phyloP scores from a whole-genome alignment of 164 flowering plant species.

The Dillenia turbinata region DNA sequence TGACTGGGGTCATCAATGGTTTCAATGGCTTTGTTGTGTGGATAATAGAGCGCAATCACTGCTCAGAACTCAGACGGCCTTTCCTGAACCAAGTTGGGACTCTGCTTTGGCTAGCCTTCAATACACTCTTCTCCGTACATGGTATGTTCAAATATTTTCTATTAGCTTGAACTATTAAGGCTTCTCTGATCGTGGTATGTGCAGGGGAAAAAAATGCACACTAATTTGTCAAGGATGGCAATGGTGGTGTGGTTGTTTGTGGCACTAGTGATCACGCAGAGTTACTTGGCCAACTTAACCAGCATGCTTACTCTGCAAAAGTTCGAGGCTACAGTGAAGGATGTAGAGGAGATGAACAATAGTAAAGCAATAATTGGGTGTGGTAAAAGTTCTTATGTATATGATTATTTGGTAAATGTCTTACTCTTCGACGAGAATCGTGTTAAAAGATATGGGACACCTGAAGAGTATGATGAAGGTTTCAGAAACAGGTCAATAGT shows the following conservation, averaged over 20 bases:
- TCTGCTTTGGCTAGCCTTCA: no score
- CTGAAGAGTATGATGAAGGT: conserved; percentile 13
- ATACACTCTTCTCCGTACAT: no score
- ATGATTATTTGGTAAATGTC: conserved; percentile 11
- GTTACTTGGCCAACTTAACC: conserved; percentile 26
- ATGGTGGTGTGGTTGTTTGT: conserved; percentile 26
- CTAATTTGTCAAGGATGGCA: not conserved
- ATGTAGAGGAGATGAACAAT: conserved; percentile 7
- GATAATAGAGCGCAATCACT: no score
- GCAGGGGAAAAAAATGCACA: not conserved
- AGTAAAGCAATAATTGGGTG: conserved; percentile 17
- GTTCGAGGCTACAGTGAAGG: conserved; percentile 12
- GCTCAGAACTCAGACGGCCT: no score
- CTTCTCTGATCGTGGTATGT: not conserved
- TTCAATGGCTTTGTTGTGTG: no score
- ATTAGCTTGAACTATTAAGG: no score
- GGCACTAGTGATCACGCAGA: conserved; percentile 22
- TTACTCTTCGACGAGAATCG: conserved; percentile 4
- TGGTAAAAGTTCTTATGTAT: conserved; percentile 10
- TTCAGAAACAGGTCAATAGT: conserved; percentile 17
- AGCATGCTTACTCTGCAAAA: conserved; percentile 19
- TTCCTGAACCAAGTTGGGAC: no score
- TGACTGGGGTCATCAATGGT: no score
- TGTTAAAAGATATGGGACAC: conserved; percentile 4
- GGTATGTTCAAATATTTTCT: no score